Percentiles rank a stretch among this genome's conserved stretches.
phyloP scores from a whole-genome alignment of 169 alveolate genomes.

The Theileria orientalis region DNA sequence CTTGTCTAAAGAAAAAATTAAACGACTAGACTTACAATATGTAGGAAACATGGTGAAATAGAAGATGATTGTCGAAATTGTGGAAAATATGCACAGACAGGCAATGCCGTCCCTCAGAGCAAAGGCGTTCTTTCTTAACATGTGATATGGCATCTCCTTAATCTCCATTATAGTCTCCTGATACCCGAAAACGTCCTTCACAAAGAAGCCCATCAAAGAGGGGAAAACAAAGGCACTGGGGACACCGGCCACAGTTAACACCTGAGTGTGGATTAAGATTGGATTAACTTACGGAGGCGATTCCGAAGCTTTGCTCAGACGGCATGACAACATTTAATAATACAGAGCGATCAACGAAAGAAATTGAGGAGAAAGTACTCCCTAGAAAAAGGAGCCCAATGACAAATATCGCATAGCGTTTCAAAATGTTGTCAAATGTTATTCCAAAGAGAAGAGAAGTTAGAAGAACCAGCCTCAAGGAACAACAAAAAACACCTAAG shows the following conservation, averaged over 20 bases:
- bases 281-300: slow-evolving; percentile 66
- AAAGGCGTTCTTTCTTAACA: slow-evolving; percentile 77
- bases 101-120: slow-evolving; percentile 65
- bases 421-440: slow-evolving; percentile 28
- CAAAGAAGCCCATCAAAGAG: slow-evolving; percentile 83
- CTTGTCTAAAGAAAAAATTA: no score
- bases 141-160: slow-evolving; percentile 72
- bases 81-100: no score
- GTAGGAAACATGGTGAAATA: no score
- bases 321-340: slow-evolving; percentile 85
- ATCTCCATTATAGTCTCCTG: slow-evolving; percentile 70
- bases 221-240: slow-evolving; percentile 83
- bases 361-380: slow-evolving; percentile 82
- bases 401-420: not conserved
- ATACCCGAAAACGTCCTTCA: slow-evolving; percentile 84
- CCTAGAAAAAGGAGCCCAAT: slow-evolving; percentile 74
- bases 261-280: slow-evolving; percentile 46
- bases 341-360: slow-evolving; percentile 85
- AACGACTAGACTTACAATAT: no score
- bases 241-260: slow-evolving; percentile 83
- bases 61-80: no score
- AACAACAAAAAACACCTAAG: no score
- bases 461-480: no score
- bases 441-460: slow-evolving; percentile 68
- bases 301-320: slow-evolving; percentile 83